Conservation (phyloP, 2,329 filamentous ascomycete species). For the Coniochaeta prunicola region DNA sequence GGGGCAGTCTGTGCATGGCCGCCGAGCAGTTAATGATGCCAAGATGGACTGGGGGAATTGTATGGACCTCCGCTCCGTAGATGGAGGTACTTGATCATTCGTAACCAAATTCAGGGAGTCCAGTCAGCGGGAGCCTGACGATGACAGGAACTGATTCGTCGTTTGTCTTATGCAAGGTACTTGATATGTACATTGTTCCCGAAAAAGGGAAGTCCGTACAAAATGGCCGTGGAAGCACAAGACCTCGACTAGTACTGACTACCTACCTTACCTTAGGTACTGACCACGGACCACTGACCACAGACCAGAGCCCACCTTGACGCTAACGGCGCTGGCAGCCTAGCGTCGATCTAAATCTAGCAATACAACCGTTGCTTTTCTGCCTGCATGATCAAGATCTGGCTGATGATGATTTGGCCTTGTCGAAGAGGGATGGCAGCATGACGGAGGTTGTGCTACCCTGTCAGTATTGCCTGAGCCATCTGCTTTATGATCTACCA, state of each 20-base stretch:
- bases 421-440: neutral
- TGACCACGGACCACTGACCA: too few relatives aligned
- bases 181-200: too few relatives aligned
- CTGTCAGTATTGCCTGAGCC: too few relatives aligned
- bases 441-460: neutral
- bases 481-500: too few relatives aligned
- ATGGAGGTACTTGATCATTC: too few relatives aligned
- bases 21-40: neutral
- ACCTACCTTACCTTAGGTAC: too few relatives aligned
- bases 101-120: too few relatives aligned
- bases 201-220: neutral
- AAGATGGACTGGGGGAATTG: neutral
- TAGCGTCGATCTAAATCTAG: slow-evolving; percentile 1
- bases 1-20: too few relatives aligned
- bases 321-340: neutral
- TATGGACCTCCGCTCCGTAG: too few relatives aligned
- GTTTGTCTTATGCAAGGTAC: neutral
- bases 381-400: neutral
- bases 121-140: too few relatives aligned
- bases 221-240: neutral
- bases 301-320: neutral
- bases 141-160: too few relatives aligned
- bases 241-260: too few relatives aligned
- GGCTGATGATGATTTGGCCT: neutral
- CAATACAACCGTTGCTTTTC: neutral